Evolutionary conservation across 1,284 basidiomycete species (phyloP).

Genomic region (Rugosomyces carneus): DNA sequence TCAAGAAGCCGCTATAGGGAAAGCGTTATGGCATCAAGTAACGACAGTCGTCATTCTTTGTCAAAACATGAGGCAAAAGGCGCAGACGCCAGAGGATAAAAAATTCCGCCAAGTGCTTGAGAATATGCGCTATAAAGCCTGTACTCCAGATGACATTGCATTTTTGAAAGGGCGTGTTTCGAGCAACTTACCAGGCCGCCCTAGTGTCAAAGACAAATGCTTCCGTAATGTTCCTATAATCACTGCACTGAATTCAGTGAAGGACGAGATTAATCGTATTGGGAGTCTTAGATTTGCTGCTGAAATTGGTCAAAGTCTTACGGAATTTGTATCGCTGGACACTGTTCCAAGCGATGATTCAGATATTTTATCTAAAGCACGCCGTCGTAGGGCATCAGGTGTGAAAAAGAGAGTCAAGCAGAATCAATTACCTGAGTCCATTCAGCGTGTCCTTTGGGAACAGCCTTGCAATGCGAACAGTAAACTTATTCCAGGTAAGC

Average conservation of each 20-base stretch:
- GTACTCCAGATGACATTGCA: conserved; percentile 26
- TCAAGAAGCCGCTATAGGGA: conserved; percentile 25
- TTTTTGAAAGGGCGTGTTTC: conserved; percentile 23
- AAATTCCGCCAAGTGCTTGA: conserved; percentile 24
- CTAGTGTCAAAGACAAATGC: conserved; percentile 11
- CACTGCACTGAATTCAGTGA: conserved; percentile 23
- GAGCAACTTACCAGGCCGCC: conserved; percentile 3
- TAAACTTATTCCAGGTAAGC: conserved; percentile 17
- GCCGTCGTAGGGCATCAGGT: too few relatives aligned
- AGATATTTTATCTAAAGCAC: too few relatives aligned
- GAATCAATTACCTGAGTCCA: neutral
- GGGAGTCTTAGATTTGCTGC: conserved; percentile 21
- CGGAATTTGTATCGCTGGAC: conserved; percentile 18
- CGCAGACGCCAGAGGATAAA: conserved; percentile 18
- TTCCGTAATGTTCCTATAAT: conserved; percentile 30
- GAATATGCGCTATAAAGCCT: conserved; percentile 31
- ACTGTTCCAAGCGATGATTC: neutral
- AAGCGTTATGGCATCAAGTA: conserved; percentile 29
- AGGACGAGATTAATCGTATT: conserved; percentile 18
- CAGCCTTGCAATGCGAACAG: neutral
- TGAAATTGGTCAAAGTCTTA: conserved; percentile 20
- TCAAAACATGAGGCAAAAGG: conserved; percentile 32
- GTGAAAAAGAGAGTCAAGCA: too few relatives aligned
- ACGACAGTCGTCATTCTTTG: conserved; percentile 30
- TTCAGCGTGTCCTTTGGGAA: neutral